Percentiles rank a stretch among this genome's conserved stretches.
These are phyloP conservation scores for Dryas octopetala DNA, from an alignment of 306 rosid species.

Conservation along the genomic window DNA sequence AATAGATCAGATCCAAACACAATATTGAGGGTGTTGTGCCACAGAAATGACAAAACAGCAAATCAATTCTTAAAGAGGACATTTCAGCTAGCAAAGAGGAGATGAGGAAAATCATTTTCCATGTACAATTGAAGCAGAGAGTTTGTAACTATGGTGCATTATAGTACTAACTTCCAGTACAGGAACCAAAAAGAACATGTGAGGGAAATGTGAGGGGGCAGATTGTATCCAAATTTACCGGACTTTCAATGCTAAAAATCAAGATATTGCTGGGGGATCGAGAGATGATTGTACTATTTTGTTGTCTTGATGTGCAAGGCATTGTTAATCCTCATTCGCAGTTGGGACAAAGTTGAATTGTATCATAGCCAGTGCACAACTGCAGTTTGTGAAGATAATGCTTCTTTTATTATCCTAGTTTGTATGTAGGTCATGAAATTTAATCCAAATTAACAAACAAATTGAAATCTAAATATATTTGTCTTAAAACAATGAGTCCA, in stretches of 20 bases:
- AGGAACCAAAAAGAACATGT: not conserved
- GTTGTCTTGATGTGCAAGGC: not conserved
- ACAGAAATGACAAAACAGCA: constrained; percentile 71
- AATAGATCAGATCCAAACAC: constrained; percentile 83
- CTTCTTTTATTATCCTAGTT: not conserved
- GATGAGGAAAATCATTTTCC: constrained; percentile 39
- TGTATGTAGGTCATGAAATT: too few species aligned
- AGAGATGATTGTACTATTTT: constrained; percentile 1
- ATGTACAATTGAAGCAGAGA: constrained; percentile 26
- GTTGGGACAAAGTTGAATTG: not conserved
- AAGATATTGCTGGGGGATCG: not conserved
- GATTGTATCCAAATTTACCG: constrained; percentile 11
- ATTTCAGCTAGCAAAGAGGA: constrained; percentile 83
- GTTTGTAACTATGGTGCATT: constrained; percentile 3
- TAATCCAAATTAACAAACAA: not conserved
- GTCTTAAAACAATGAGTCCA: not conserved
- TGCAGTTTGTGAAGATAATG: constrained; percentile 1
- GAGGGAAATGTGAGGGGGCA: not conserved
- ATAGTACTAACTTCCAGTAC: constrained; percentile 13
- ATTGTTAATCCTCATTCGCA: not conserved
- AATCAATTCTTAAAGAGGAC: constrained; percentile 77
- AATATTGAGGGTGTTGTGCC: constrained; percentile 79
- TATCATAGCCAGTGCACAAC: not conserved
- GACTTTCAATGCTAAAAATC: not conserved
- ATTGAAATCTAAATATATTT: not conserved